Base-by-base conservation (phyloP, 73 alveolate genomes). In the Paramecium primaurelia region DNA sequence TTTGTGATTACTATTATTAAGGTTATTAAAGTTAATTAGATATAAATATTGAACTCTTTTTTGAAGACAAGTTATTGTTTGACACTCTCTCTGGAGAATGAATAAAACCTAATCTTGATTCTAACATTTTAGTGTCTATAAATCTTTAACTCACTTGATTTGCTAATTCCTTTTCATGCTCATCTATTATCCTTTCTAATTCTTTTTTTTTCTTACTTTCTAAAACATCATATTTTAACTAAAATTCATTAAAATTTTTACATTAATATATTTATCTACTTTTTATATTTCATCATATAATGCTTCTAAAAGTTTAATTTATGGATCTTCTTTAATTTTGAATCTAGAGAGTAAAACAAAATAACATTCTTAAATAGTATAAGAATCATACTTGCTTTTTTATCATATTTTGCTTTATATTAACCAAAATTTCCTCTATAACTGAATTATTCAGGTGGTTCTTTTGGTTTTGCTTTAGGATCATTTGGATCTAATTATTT, bases 391-490 rank as follows among this genome's bases (percentile, higher is more conserved):
- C 87, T 73, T 22, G 87, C 36, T 73, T 73, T 73, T 40, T 73
- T 36, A 73, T 73, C 91, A 8, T 80, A 80, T 40, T 44, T 80
- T 45, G 49, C 77, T 28, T 10, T 80, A 18, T 44, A 40, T 47
- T 26, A 45, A n/a, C 91, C 91, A 80, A 80, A 80, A 80, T 44
- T 64, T 25, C 77, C 44, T 20, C 34, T 26, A 80, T 44, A 47
- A 22, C 20, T 26, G 44, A 49, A 26, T 10, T n/a, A 10, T 25
- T 80, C 91, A 10, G 71, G 77, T 25, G 91, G 91, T 47, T 80
- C 44, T 28, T 80, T 80, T 20, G 84, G 84, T 64, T 64, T 64
- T 8, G 84, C 84, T 7, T 64, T 64, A 32, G 84, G 84, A 34
- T 64, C 84, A 32, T 64, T 64, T 12, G 84, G 84, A 64, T 64